phyloP scores from a whole-genome alignment of 768 basidiomycete species.

The Serendipita indica region DNA sequence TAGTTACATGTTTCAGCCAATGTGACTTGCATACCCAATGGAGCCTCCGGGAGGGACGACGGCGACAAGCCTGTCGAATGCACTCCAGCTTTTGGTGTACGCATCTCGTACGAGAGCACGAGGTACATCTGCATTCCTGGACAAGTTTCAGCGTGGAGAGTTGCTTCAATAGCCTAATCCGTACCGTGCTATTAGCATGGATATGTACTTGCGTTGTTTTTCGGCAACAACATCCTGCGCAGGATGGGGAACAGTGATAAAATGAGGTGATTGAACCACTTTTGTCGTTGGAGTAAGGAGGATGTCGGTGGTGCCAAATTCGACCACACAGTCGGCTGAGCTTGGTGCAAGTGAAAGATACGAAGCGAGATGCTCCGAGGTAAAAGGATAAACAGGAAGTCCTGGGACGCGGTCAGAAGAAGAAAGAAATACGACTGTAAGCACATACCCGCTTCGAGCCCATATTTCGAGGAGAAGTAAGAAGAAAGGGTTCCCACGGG shows the following conservation, averaged over 20 bases:
- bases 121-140: conserved; percentile 70
- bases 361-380: conserved; percentile 56
- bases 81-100: conserved; percentile 90
- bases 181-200: conserved; percentile 55
- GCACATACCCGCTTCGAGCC: conserved; percentile 53
- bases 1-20: not conserved
- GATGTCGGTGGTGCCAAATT: conserved; percentile 69
- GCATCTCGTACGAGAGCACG: conserved; percentile 74
- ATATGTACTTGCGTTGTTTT: conserved; percentile 58
- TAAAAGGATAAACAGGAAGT: conserved; percentile 60
- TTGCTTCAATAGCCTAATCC: conserved; percentile 11
- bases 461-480: conserved; percentile 67
- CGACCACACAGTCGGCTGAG: conserved; percentile 56
- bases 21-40: conserved; percentile 45
- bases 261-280: conserved; percentile 4
- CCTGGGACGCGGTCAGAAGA: conserved; percentile 28
- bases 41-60: conserved; percentile 85
- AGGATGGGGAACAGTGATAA: conserved; percentile 44
- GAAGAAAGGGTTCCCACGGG: conserved; percentile 50
- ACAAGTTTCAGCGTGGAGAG: not conserved
- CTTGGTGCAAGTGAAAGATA: conserved; percentile 68
- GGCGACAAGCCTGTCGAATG: conserved; percentile 74
- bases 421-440: not conserved
- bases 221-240: conserved; percentile 54
- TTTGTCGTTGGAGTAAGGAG: conserved; percentile 54